These are phyloP conservation scores for Panaeolus cyanescens DNA, from an alignment of 768 basidiomycete genomes.

Conservation along the genomic window DNA sequence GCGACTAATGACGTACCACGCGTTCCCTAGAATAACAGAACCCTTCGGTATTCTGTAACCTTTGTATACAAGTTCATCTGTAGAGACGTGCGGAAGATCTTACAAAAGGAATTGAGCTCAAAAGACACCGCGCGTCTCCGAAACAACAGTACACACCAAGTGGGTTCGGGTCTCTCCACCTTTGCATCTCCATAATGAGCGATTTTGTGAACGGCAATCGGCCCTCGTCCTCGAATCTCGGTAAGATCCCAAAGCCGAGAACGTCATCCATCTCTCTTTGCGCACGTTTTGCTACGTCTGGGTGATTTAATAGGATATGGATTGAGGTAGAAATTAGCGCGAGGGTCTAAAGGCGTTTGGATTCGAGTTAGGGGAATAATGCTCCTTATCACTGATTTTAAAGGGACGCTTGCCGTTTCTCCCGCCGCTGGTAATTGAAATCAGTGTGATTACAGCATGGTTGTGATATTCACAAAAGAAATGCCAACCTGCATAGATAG, in stretches of 20 bases:
- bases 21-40: constrained; percentile 9
- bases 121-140: background rate
- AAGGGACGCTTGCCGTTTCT: no score
- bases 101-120: background rate
- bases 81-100: constrained; percentile 2
- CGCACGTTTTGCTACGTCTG: constrained; percentile 53
- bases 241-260: constrained; percentile 55
- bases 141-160: constrained; percentile 13
- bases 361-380: no score
- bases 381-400: no score
- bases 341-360: no score
- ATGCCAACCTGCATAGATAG: background rate
- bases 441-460: no score
- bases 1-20: constrained; percentile 8
- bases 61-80: constrained; percentile 15
- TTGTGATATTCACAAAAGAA: no score
- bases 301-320: no score
- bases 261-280: constrained; percentile 66
- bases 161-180: constrained; percentile 20
- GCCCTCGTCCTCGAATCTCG: constrained; percentile 54
- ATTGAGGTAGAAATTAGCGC: no score
- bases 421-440: no score
- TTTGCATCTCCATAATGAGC: constrained; percentile 20
- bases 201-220: constrained; percentile 49
- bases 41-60: constrained; percentile 14